Evolutionary conservation across 2,329 filamentous ascomycete genomes (phyloP).

Genomic region (Xylaria sp.): DNA sequence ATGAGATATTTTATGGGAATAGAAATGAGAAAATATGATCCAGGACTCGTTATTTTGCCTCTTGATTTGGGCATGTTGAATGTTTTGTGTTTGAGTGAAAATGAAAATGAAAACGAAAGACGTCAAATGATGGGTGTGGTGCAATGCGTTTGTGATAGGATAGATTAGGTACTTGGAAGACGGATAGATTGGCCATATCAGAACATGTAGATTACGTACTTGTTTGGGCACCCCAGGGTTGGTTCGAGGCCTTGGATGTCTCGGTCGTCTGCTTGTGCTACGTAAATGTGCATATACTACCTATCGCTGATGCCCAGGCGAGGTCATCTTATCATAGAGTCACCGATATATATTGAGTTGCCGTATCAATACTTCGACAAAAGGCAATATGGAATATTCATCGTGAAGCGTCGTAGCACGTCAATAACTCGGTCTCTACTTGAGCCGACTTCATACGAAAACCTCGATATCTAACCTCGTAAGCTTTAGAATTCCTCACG

Average conservation of each 20-base stretch:
- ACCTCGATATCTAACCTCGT: too few relatives aligned
- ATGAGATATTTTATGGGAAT: slow-evolving; percentile 15
- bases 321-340: background rate
- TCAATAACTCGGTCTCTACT: too few relatives aligned
- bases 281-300: background rate
- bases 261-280: background rate
- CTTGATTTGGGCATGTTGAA: background rate
- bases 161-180: too few relatives aligned
- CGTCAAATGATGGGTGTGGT: too few relatives aligned
- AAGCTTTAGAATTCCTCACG: too few relatives aligned
- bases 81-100: background rate
- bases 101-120: too few relatives aligned
- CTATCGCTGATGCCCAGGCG: background rate
- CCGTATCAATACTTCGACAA: too few relatives aligned
- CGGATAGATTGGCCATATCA: background rate
- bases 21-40: slow-evolving; percentile 8
- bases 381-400: too few relatives aligned
- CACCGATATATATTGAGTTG: background rate
- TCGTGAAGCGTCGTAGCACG: too few relatives aligned
- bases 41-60: background rate
- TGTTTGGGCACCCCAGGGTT: background rate
- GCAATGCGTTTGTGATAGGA: too few relatives aligned
- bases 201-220: background rate
- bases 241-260: background rate
- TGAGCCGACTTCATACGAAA: too few relatives aligned